Base-by-base conservation (phyloP, 2,329 filamentous ascomycete genomes). In the Arthrobotrys sinensis region DNA sequence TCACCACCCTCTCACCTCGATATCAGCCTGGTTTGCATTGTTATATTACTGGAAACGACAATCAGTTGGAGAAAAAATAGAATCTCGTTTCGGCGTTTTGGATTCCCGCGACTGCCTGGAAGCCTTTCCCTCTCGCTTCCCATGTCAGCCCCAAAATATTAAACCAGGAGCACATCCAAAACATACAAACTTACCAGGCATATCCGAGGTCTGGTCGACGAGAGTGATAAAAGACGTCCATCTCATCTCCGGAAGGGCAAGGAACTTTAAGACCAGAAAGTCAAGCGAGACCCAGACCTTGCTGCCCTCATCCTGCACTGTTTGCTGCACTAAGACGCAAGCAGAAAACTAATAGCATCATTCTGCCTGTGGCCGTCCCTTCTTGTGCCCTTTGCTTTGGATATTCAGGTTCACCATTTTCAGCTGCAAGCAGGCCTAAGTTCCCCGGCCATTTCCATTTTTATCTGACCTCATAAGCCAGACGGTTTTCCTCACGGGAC, bases 371-470 rank as follows among this genome's bases (percentile, higher is more conserved):
- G 16, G 50, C 38, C n/a, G 46, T 24, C 46, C 32, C 40, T 52
- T 53, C 32, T 46, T 68, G n/a, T 34, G 24, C 50, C n/a, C 34
- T 36, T 43, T 67, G 45, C 45, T 32, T 28, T 46, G 50, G 62
- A 46, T 53, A 32, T 55, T 46, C 52, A 48, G 16, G 19, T 57
- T 62, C 66, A 40, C 16, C 48, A 68, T 50, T 52, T 60, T 63
- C 55, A 64, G 50, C 75, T 78, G 60, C 67, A 63, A 63, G 50
- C 75, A 71, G 53, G 67, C 67, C 75, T 68, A 62, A 77, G 55
- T 53, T 70, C 66, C 75, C 75, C 75, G 75, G 75, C 75, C 75
- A 78, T 72, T 78, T 78, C 75, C 75, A 78, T 78, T 78, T 78
- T 72, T 71, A 77, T 65, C 73, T 65, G 65, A 68, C 62, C 66